phyloP scores from a whole-genome alignment of 169 alveolate species.

The Sarcocystis neurona region DNA sequence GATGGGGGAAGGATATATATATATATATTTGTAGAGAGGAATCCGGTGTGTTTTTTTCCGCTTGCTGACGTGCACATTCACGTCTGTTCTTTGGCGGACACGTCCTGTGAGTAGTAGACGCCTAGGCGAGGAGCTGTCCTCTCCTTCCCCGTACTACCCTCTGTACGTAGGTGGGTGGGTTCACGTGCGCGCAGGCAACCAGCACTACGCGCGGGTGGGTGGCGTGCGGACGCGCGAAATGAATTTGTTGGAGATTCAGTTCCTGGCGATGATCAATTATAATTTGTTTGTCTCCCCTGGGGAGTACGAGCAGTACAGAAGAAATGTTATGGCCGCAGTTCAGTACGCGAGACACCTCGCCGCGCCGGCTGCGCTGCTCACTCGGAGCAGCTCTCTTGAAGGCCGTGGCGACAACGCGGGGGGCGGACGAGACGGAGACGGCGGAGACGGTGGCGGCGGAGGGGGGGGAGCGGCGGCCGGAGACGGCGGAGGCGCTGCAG shows the following conservation, averaged over 20 bases:
- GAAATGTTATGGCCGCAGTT: constrained; percentile 75
- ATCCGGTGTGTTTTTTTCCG: too few species aligned
- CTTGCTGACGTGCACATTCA: too few species aligned
- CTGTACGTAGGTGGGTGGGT: too few species aligned
- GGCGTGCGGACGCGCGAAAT: constrained; percentile 91
- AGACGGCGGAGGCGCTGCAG: neutral
- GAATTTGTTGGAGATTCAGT: constrained; percentile 86
- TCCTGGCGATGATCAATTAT: constrained; percentile 82
- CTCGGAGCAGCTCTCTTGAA: neutral
- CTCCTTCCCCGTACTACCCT: too few species aligned
- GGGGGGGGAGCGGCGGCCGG: neutral
- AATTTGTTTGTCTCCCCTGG: constrained; percentile 83
- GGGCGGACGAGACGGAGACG: neutral
- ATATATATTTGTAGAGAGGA: too few species aligned
- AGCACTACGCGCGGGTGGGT: constrained; percentile 90
- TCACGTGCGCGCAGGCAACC: too few species aligned
- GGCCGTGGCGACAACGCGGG: neutral
- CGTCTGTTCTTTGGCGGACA: too few species aligned
- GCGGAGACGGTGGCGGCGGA: neutral
- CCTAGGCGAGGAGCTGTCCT: too few species aligned
- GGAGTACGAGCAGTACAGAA: constrained; percentile 85
- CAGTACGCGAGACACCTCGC: constrained; percentile 14
- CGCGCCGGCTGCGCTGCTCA: neutral
- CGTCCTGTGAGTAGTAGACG: too few species aligned
- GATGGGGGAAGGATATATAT: too few species aligned